Evolutionary conservation across 1,284 basidiomycete species (phyloP), one percentile per base, ranked within the genome.

Genomic region (Anthracocystis panici-leucophaei): DNA sequence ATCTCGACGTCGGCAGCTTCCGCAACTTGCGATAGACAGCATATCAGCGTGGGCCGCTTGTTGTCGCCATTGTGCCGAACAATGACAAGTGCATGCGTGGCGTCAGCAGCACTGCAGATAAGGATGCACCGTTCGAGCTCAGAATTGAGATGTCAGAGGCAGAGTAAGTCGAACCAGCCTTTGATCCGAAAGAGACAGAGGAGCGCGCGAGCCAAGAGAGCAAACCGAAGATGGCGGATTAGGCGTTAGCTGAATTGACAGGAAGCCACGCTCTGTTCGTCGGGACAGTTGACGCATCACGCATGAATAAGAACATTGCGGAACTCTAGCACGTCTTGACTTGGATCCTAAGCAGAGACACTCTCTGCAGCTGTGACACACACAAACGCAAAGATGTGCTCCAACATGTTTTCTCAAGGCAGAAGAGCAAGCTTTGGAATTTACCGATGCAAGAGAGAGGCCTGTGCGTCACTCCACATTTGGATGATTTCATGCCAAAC

Each of bases 391-490:
- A 27, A 27, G 27, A 27, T 7, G 27, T 27, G 27, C 27, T 27
- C 27, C 27, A 27, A 27, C 3, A 27, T 7, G 27, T 27, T 27
- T 27, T 27, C 27, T 27, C 7, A 4, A 27, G 27, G 27, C 27
- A 7, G 27, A 27, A 7, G 42, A 23, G n/a, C 42, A 23, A 23
- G n/a, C 40, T 42, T 42, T 16, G 25, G 25, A 25, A 8, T 31
- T 27, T 33, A n/a, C 46, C 14, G 25, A 10, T 10, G 16, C 20
- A 21, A 42, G 38, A 49, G 31, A 35, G 18, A 54, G 58, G 58
- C 45, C 54, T 61, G 58, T 67, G 65, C 58, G 58, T 67, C 58
- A 67, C 65, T 57, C 65, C 54, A 49, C 65, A 38, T 48, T 49
- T 52, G 27, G 21, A n/a, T 27, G 31, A 48, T 51, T 57, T 57